Evolutionary conservation across 257 asterid genomes (phyloP).

Genomic region (Agastache rugosa): DNA sequence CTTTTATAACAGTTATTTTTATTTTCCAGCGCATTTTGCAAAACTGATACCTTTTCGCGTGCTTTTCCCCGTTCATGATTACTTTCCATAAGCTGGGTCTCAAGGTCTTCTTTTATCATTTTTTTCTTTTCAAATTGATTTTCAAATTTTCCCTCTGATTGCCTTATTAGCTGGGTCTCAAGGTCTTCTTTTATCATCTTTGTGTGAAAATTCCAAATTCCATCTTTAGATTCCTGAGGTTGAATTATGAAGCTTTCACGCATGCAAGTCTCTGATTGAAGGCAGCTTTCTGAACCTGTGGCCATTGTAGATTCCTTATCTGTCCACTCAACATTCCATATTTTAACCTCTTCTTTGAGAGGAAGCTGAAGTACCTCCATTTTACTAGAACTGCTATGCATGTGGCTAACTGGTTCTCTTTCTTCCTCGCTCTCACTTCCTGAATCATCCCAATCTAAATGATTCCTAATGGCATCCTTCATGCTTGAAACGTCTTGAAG

Average conservation of each 20-base stretch:
- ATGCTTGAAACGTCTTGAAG: conserved; percentile 88
- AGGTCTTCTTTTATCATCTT: conserved; percentile 37
- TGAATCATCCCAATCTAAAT: conserved; percentile 80
- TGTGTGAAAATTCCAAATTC: conserved; percentile 42
- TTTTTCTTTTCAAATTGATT: conserved; percentile 46
- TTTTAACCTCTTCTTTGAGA: conserved; percentile 39
- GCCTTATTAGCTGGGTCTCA: conserved; percentile 29
- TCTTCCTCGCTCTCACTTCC: conserved; percentile 65
- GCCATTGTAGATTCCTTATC: conserved; percentile 39
- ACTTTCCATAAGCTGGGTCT: conserved; percentile 46
- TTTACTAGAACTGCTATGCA: conserved; percentile 35
- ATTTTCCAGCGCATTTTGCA: conserved; percentile 55
- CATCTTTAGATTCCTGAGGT: conserved; percentile 54
- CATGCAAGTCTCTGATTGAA: conserved; percentile 47
- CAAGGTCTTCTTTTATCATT: conserved; percentile 54
- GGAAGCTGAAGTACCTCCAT: conserved; percentile 32
- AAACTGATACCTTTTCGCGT: conserved; percentile 41
- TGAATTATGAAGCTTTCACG: conserved; percentile 47
- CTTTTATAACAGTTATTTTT: conserved; percentile 39
- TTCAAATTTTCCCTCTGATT: conserved; percentile 43
- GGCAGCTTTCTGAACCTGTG: conserved; percentile 43
- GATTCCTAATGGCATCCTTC: conserved; percentile 65
- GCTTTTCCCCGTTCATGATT: conserved; percentile 54
- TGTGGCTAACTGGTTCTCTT: conserved; percentile 44
- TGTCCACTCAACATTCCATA: conserved; percentile 46